phyloP scores from a whole-genome alignment of 2,329 filamentous ascomycete genomes.

The Pseudogymnoascus sp. region DNA sequence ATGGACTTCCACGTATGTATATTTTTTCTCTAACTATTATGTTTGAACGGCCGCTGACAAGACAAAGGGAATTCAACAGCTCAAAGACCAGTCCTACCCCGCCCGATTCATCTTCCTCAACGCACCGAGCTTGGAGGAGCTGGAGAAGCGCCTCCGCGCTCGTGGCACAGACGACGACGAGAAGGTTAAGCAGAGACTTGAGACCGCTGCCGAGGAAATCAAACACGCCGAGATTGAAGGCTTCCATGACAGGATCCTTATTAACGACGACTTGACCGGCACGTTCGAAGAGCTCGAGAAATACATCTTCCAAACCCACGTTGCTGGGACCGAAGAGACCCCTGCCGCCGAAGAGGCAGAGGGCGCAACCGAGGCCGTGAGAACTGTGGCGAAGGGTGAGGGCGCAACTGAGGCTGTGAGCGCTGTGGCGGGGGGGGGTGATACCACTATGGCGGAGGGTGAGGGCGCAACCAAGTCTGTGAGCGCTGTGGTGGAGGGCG shows the following conservation, averaged over 20 bases:
- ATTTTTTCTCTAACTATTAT: neutral
- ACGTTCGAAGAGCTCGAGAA: constrained; percentile 44
- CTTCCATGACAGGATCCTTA: constrained; percentile 46
- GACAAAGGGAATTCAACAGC: constrained; percentile 47
- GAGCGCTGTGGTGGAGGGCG: neutral
- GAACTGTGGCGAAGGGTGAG: neutral
- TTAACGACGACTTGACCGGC: constrained; percentile 46
- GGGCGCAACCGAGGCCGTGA: neutral
- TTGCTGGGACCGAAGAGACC: constrained; percentile 19
- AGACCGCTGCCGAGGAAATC: constrained; percentile 35
- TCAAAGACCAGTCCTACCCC: constrained; percentile 50
- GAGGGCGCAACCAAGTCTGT: neutral
- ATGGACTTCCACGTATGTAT: constrained; percentile 47
- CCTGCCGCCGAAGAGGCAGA: neutral
- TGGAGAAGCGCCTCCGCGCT: constrained; percentile 39
- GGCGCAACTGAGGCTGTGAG: neutral
- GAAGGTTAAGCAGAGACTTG: constrained; percentile 40
- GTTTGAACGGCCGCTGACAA: constrained; percentile 13
- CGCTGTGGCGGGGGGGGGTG: neutral
- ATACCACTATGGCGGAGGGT: neutral
- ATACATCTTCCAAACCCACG: constrained; percentile 39
- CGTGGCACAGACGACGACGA: constrained; percentile 41
- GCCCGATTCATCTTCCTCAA: constrained; percentile 51
- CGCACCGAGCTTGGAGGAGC: constrained; percentile 35
- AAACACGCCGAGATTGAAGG: constrained; percentile 41